Percentiles rank a stretch among this genome's conserved stretches.
These are phyloP conservation scores for Gossypium davidsonii DNA, from an alignment of 441 rosid species.

Conservation along the genomic window DNA sequence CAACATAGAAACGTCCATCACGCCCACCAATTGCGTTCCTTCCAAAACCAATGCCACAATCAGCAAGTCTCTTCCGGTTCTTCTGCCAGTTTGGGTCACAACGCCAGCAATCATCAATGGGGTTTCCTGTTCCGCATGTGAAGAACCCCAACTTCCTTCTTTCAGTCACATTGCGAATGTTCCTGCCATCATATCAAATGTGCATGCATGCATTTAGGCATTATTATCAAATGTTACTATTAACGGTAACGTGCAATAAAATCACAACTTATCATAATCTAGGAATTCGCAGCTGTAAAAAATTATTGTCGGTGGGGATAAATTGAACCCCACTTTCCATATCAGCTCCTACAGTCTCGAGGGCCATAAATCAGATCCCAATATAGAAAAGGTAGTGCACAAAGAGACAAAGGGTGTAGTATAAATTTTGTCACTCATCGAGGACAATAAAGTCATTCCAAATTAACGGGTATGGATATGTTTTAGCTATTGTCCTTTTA, in stretches of 20 bases:
- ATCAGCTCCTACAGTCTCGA: neutral
- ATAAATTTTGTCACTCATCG: neutral
- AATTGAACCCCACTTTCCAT: neutral
- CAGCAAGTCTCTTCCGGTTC: constrained; percentile 82
- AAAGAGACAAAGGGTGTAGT: constrained; percentile 7
- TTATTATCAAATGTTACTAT: neutral
- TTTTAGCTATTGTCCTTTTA: constrained; percentile 9
- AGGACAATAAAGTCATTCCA: neutral
- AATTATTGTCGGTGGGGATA: constrained; percentile 22
- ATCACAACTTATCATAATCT: neutral
- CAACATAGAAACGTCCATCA: constrained; percentile 76
- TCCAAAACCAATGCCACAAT: constrained; percentile 89
- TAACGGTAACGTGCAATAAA: neutral
- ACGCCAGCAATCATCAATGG: constrained; percentile 91
- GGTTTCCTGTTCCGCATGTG: constrained; percentile 85
- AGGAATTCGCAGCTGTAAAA: neutral
- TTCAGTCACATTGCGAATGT: constrained; percentile 57
- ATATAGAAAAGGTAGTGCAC: neutral
- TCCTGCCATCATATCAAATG: constrained; percentile 36
- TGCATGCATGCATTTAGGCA: neutral
- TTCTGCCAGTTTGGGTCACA: constrained; percentile 77
- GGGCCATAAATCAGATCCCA: neutral
- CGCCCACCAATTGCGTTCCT: constrained; percentile 91
- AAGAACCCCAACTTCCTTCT: constrained; percentile 74
- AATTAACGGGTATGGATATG: constrained; percentile 16